A percentile compares a stretch with the other conserved stretches of the same genome.
Conservation (phyloP, 2,329 filamentous ascomycete species). For the Ophiostoma himal-ulmi region DNA sequence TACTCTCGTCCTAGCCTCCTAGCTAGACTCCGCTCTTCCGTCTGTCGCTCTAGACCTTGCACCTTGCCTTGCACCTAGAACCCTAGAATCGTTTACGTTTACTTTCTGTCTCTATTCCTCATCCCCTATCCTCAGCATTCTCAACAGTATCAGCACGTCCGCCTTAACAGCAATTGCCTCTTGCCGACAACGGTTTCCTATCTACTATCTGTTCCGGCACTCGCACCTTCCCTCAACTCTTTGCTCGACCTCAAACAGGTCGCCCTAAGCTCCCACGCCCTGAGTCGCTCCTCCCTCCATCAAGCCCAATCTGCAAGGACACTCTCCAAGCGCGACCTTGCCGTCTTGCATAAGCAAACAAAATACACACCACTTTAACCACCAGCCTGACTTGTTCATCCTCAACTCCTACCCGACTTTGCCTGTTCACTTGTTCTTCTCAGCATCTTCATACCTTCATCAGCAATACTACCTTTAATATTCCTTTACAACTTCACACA, state of each 20-base stretch:
- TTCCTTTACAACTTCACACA: background rate
- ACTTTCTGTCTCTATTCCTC: background rate
- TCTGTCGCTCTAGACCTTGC: conserved; percentile 1
- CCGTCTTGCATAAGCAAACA: background rate
- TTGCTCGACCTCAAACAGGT: background rate
- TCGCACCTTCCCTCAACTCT: background rate
- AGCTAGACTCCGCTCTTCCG: conserved; percentile 18
- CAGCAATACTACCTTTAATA: background rate
- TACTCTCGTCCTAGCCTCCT: conserved; percentile 12
- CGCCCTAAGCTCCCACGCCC: background rate
- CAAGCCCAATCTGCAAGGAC: background rate
- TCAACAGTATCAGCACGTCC: background rate
- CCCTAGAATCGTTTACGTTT: background rate
- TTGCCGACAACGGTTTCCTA: background rate
- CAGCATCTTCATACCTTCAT: background rate
- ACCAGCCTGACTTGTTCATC: background rate
- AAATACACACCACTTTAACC: background rate
- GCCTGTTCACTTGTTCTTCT: background rate
- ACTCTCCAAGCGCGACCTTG: background rate
- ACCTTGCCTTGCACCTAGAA: background rate
- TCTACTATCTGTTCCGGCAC: background rate
- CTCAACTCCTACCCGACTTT: background rate
- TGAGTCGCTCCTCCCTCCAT: background rate
- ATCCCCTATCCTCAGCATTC: background rate
- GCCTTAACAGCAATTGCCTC: background rate